Evolutionary conservation across 805 yeast species (phyloP), one percentile per base, ranked within the genome.

Genomic region (Cyberlindnera xylosilytica): DNA sequence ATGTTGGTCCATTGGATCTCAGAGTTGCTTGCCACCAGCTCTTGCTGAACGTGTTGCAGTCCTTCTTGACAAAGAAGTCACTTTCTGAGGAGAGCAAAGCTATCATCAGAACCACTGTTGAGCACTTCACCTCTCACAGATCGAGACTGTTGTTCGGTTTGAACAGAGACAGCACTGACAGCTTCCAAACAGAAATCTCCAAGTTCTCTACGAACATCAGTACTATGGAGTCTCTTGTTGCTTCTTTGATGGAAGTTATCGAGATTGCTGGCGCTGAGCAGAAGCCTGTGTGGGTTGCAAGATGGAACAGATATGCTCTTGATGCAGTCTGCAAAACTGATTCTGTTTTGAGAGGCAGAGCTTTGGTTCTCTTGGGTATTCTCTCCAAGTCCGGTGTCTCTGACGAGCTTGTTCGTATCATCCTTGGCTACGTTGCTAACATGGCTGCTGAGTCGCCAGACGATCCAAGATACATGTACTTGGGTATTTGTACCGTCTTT

Each of bases 81-180:
- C 58, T 84, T n/a, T 59, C 77, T 1, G 59, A 52, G 2, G 57
- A 57, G 4, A 67, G 68, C 27, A 66, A 65, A 44, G 51, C 56
- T 2, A 58, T 68, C 10, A 69, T 87, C 17, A 72, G 72, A 38
- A 64, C 66, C 1, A 70, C 81, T 2, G 72, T 65, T 16, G 56
- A 49, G 6, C 58, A 56, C 11, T 64, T 70, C 36, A 64, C 70
- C 38, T 78, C 83, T n/a, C 86, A 82, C 37, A 69, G 87, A 53
- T 78, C 79, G 13, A 79, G 76, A 49, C 72, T 83, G 70, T 64
- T 85, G 43, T 83, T 83, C 63, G 91, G 91, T 0, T 66, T 83
- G 47, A 79, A 79, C 6, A 75, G 85, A 56, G 77, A 73, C 24
- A 71, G 64, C 22, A 63, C 71, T 17, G 64, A 70, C 27, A 52